Conservation (phyloP, 169 alveolate genomes). For the Prorocentrum cordatum region DNA sequence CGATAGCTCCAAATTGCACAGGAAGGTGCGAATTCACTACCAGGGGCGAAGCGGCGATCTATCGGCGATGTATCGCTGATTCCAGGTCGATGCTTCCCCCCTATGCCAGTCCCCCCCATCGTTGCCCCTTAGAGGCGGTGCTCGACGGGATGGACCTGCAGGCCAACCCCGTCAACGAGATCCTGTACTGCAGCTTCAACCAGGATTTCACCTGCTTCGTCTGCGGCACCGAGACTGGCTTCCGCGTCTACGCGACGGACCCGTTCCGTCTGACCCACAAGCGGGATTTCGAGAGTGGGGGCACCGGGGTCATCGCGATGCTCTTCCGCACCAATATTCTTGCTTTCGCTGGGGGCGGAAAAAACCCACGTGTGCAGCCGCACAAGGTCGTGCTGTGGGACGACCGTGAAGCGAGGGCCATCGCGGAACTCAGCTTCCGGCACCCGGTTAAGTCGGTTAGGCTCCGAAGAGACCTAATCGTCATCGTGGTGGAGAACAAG, state of each 20-base stretch:
- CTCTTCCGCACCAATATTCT: constrained; percentile 57
- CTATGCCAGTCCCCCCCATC: too few relatives aligned
- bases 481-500: constrained; percentile 30
- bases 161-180: constrained; percentile 35
- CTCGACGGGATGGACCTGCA: not conserved
- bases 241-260: constrained; percentile 63
- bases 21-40: too few relatives aligned
- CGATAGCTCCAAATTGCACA: too few relatives aligned
- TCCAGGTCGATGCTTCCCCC: too few relatives aligned
- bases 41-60: too few relatives aligned
- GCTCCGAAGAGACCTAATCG: constrained; percentile 50
- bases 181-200: constrained; percentile 40
- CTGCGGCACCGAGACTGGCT: constrained; percentile 51
- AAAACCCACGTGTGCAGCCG: constrained; percentile 51
- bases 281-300: too few relatives aligned
- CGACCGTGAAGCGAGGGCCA: constrained; percentile 35
- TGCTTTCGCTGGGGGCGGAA: constrained; percentile 61
- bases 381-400: constrained; percentile 60
- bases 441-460: constrained; percentile 28
- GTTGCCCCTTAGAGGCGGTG: too few relatives aligned
- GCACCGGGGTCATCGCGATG: too few relatives aligned
- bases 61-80: too few relatives aligned
- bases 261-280: too few relatives aligned
- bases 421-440: constrained; percentile 53
- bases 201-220: constrained; percentile 65